Evolutionary conservation across 2,329 filamentous ascomycete genomes (phyloP).

Genomic region (Aspergillus eucalypticola): DNA sequence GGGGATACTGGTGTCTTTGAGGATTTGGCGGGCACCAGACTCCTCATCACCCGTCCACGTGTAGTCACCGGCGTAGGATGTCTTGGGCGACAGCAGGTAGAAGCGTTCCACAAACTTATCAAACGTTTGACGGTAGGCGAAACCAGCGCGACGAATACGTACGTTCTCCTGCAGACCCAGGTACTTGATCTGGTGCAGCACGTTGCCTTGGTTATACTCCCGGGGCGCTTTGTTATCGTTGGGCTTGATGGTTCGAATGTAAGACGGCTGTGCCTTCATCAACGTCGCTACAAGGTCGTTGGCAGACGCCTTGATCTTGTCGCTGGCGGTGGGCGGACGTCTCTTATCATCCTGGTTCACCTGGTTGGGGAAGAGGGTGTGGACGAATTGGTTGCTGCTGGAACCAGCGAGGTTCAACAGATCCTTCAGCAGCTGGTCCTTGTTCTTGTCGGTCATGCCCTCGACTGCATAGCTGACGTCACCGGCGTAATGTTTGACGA

Average conservation of each 20-base stretch:
- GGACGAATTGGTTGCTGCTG: slow-evolving; percentile 83
- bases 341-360: slow-evolving; percentile 95
- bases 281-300: slow-evolving; percentile 92
- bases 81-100: slow-evolving; percentile 90
- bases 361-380: slow-evolving; percentile 84
- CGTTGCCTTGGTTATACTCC: slow-evolving; percentile 89
- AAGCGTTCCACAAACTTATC: slow-evolving; percentile 98
- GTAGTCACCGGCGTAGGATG: slow-evolving; percentile 94
- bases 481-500: slow-evolving; percentile 98
- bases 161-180: slow-evolving; percentile 99
- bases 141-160: slow-evolving; percentile 90
- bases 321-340: slow-evolving; percentile 88
- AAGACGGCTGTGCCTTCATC: slow-evolving; percentile 96
- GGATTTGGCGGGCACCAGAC: slow-evolving; percentile 84
- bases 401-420: slow-evolving; percentile 81
- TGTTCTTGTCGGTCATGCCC: slow-evolving; percentile 99
- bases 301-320: slow-evolving; percentile 92
- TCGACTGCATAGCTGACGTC: slow-evolving; percentile 93
- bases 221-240: slow-evolving; percentile 97
- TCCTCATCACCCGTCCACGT: slow-evolving; percentile 90
- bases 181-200: slow-evolving; percentile 98
- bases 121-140: slow-evolving; percentile 94
- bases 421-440: slow-evolving; percentile 94
- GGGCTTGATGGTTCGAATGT: slow-evolving; percentile 98
- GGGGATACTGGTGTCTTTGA: slow-evolving; percentile 95